Conservation (phyloP, 1,284 basidiomycete genomes). For the Sanghuangporus sanghuang region DNA sequence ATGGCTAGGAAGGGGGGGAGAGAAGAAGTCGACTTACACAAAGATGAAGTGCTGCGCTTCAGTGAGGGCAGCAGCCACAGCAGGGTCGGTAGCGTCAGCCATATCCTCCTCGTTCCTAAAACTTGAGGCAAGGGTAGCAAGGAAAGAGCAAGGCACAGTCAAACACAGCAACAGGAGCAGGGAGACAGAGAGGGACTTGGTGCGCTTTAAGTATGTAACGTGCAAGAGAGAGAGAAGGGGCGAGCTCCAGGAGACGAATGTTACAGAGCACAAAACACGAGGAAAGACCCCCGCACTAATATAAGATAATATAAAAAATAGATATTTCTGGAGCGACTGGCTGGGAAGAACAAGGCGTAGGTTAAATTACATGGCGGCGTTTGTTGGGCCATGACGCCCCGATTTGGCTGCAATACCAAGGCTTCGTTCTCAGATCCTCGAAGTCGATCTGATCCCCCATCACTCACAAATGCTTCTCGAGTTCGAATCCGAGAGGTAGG, state of each 20-base stretch:
- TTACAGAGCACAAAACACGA: neutral
- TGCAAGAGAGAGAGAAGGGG: neutral
- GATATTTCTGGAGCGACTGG: neutral
- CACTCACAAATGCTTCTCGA: neutral
- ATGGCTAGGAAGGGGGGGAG: neutral
- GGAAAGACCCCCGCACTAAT: neutral
- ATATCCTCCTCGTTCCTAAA: neutral
- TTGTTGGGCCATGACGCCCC: neutral
- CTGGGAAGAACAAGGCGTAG: neutral
- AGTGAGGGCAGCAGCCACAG: slow-evolving; percentile 29
- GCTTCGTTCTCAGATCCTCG: neutral
- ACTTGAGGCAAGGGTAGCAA: neutral
- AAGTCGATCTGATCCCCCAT: neutral
- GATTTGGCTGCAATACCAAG: neutral
- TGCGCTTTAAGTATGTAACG: neutral
- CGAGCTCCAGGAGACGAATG: neutral
- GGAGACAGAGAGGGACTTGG: neutral
- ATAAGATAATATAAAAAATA: neutral
- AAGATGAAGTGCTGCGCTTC: slow-evolving; percentile 47
- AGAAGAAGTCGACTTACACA: slow-evolving; percentile 36
- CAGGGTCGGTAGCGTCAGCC: slow-evolving; percentile 14
- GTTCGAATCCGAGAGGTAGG: too few relatives aligned
- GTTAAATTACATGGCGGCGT: neutral
- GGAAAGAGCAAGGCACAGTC: neutral
- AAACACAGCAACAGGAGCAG: neutral